Evolutionary conservation across 1,139 yeast species (phyloP), one percentile per base, ranked within the genome.

Genomic region (Lodderomyces elongisporus): DNA sequence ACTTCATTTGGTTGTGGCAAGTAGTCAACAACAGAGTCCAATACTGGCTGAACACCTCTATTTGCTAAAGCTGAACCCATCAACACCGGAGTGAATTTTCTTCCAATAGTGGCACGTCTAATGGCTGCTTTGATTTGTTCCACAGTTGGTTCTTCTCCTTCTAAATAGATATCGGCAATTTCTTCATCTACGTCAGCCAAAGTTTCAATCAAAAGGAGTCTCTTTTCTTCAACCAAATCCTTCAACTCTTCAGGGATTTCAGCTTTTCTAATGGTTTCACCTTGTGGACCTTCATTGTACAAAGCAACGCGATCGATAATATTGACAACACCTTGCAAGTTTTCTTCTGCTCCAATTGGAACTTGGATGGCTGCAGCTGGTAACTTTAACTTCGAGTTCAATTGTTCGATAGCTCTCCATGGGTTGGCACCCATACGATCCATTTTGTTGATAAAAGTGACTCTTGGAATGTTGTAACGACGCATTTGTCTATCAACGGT

Each of bases 351-450:
- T 39, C 98, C 98, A 56, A 91, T 91, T 35, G 98, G 98, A 35
- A 91, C 95, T 64, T 91, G 98, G 42, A 91, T 77, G 12, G 98
- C 96, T 40, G 98, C 98, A 42, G 98, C 97, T 18, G 96, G 88
- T 33, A 89, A 85, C 60, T 79, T 85, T 56, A 91, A 74, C 58
- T 91, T 91, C 36, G 66, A 51, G 63, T 89, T 87, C 46, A 91
- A 76, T 65, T 91, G 97, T 40, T 85, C 95, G 50, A 91, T 84
- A 35, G 95, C 96, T 47, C 75, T 77, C 80, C 94, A 91, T 15
- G 98, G 98, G 60, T 89, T 81, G 38, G 98, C 88, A 45, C 98
- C 98, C 96, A 91, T 87, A 57, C 98, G 79, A 62, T 91, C 98
- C 97, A 91, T 89, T 68, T 91, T 91, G 66, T 91, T 91, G 59